A percentile compares a stretch with the other conserved stretches of the same genome.
phyloP scores from a whole-genome alignment of 257 asterid genomes.

The Mentha longifolia region DNA sequence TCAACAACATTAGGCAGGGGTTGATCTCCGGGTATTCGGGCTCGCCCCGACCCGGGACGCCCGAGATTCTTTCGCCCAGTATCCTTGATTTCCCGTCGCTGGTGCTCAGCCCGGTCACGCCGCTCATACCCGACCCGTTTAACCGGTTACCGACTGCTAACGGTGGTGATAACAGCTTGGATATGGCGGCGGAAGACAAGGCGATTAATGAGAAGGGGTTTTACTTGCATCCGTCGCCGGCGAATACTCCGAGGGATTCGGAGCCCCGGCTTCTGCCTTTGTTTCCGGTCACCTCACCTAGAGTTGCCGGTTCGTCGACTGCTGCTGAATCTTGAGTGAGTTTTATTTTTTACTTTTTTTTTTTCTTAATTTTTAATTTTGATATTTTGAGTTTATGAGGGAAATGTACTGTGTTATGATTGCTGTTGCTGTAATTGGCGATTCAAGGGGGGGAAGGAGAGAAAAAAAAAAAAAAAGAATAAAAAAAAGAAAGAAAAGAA shows the following conservation, averaged over 20 bases:
- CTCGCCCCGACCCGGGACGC: slow-evolving; percentile 62
- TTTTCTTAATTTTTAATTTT: not conserved
- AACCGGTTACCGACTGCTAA: slow-evolving; percentile 45
- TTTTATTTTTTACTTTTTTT: slow-evolving; percentile 9
- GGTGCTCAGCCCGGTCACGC: slow-evolving; percentile 89
- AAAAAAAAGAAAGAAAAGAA: not conserved
- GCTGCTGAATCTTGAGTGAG: slow-evolving; percentile 51
- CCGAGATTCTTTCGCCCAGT: slow-evolving; percentile 81
- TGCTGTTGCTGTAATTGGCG: slow-evolving; percentile 34
- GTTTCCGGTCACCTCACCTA: slow-evolving; percentile 90
- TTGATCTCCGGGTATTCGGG: slow-evolving; percentile 40
- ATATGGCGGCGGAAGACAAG: slow-evolving; percentile 70
- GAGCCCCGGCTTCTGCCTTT: slow-evolving; percentile 85
- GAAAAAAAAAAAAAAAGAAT: not conserved
- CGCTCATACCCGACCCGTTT: slow-evolving; percentile 89
- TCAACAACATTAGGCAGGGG: slow-evolving; percentile 40
- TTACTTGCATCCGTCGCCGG: slow-evolving; percentile 85
- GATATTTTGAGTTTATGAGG: slow-evolving; percentile 42
- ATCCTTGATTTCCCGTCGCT: slow-evolving; percentile 83
- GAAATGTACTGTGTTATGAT: slow-evolving; percentile 29
- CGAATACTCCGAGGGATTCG: slow-evolving; percentile 72
- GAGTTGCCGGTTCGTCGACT: slow-evolving; percentile 53
- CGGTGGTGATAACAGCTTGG: slow-evolving; percentile 35
- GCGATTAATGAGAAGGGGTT: slow-evolving; percentile 84
- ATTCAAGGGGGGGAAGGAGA: slow-evolving; percentile 11